phyloP scores from a whole-genome alignment of 192 early-diverging fungal species.

The Lobosporangium transversale region DNA sequence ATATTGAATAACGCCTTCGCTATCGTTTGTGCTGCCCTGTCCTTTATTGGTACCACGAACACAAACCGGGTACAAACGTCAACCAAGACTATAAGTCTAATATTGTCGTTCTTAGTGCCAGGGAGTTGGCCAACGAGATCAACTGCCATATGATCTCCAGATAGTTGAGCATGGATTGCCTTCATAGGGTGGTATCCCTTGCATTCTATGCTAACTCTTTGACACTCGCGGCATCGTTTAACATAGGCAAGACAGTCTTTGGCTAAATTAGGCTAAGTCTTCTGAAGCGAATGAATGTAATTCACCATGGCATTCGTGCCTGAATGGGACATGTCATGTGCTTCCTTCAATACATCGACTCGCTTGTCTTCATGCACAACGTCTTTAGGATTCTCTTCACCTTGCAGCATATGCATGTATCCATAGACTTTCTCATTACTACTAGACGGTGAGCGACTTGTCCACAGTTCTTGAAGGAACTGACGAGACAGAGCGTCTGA shows the following conservation, averaged over 20 bases:
- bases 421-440: neutral
- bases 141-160: constrained; percentile 13
- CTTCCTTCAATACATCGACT: too few relatives aligned
- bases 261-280: too few relatives aligned
- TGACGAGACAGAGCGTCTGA: constrained; percentile 24
- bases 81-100: constrained; percentile 19
- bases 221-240: too few relatives aligned
- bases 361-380: too few relatives aligned
- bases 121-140: constrained; percentile 28
- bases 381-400: too few relatives aligned
- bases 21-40: constrained; percentile 31
- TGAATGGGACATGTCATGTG: constrained; percentile 8
- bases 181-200: too few relatives aligned
- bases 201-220: too few relatives aligned
- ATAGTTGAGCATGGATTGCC: neutral
- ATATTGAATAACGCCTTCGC: constrained; percentile 11
- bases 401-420: too few relatives aligned
- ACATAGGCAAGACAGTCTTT: too few relatives aligned
- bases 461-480: constrained; percentile 14
- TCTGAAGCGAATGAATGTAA: too few relatives aligned
- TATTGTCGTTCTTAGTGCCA: constrained; percentile 6
- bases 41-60: constrained; percentile 17
- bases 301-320: constrained; percentile 23
- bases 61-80: constrained; percentile 46
- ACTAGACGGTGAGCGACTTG: neutral